Evolutionary conservation across 2,329 filamentous ascomycete species (phyloP), one percentile per base, ranked within the genome.

Genomic region (Fusarium lyarnte): DNA sequence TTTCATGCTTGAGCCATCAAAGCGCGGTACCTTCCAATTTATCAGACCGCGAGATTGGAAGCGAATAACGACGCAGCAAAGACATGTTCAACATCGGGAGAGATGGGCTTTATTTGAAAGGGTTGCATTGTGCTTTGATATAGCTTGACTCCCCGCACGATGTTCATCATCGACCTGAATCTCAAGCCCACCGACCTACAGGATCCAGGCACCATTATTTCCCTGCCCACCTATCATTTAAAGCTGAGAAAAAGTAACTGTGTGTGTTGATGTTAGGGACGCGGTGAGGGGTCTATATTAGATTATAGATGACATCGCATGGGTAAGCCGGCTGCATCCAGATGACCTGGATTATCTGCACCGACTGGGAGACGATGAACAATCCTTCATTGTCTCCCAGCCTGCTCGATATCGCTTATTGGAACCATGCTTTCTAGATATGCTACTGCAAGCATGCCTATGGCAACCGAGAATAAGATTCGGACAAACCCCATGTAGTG

Each of bases 121-220:
- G 73, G 75, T 74, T 76, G 68, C 63, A 70, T 66, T 70, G 58
- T 70, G 67, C 67, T 68, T 49, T 63, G 66, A 53, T 63, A 65
- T 58, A 70, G 54, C 69, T 65, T 72, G 51, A 33, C 33, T 66
- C 66, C 70, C 73, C 66, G 63, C 73, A 74, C 70, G 54, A 69
- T 63, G 66, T 62, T 64, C 69, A 77, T 74, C 64, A 66, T 76
- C 58, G 52, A 77, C 61, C 51, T 74, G 54, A 43, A 72, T 63
- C 54, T 66, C 51, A 69, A 71, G 64, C 60, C 70, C 70, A 75
- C 66, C 55, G 51, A 53, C 58, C 62, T 73, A 65, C 62, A 57
- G 75, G 65, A 77, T 76, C 69, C 75, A 77, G 75, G 75, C 72
- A 77, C 75, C 73, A 73, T 72, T 63, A 66, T 58, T 36, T 52